phyloP scores from a whole-genome alignment of 345 rosid genomes.

The Salix brachista region DNA sequence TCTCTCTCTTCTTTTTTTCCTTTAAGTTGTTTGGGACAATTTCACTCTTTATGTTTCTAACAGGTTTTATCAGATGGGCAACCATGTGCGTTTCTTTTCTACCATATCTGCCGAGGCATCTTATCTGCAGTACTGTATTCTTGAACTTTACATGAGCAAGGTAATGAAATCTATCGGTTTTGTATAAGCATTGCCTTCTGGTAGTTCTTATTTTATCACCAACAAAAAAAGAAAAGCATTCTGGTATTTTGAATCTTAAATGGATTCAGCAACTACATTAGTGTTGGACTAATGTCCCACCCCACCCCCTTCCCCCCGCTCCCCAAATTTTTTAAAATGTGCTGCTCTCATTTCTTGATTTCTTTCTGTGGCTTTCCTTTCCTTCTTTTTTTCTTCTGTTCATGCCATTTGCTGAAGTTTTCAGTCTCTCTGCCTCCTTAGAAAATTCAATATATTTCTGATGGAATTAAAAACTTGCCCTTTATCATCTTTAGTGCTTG shows the following conservation, averaged over 20 bases:
- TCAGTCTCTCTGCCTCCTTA: background rate
- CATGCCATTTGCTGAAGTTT: background rate
- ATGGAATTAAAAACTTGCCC: background rate
- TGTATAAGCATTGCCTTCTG: background rate
- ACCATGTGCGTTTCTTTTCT: constrained; percentile 55
- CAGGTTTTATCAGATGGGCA: constrained; percentile 62
- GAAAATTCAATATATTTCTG: background rate
- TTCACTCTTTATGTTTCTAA: background rate
- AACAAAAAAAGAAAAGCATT: too few species aligned
- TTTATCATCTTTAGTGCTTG: background rate
- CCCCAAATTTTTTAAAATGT: background rate
- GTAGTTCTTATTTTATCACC: too few species aligned
- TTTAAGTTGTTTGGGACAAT: background rate
- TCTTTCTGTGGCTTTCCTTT: background rate
- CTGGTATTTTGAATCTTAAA: too few species aligned
- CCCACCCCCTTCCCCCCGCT: too few species aligned
- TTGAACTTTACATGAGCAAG: constrained; percentile 62
- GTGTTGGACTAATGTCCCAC: too few species aligned
- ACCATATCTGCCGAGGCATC: constrained; percentile 67
- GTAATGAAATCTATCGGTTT: constrained; percentile 21
- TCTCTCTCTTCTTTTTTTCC: background rate
- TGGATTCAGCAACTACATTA: too few species aligned
- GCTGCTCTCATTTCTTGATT: background rate
- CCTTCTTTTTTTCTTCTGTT: background rate
- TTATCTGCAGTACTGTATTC: constrained; percentile 66